phyloP scores from a whole-genome alignment of 129 eudicot genomes.

The Gnaphalium uliginosum region DNA sequence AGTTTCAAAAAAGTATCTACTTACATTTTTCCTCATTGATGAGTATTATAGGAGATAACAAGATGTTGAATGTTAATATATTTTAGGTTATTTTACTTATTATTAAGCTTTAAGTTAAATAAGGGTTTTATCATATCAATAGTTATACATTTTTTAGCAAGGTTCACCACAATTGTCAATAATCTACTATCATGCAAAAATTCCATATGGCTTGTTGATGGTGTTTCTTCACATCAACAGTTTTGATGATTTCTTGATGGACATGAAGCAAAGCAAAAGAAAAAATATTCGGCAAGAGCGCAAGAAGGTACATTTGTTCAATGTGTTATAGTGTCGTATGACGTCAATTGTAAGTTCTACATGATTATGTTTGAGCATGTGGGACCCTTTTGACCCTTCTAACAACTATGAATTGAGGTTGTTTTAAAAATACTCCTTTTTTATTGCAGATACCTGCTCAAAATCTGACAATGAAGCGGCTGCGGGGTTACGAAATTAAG shows the following conservation, averaged over 20 bases:
- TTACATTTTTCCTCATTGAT: not conserved
- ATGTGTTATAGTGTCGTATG: not conserved
- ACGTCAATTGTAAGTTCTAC: not conserved
- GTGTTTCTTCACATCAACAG: conserved; percentile 39
- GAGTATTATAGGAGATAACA: not conserved
- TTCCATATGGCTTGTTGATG: conserved; percentile 12
- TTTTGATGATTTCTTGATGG: conserved; percentile 95
- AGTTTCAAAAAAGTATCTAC: not conserved
- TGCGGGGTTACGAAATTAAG: conserved; percentile 89
- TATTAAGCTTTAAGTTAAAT: not conserved
- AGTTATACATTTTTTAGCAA: not conserved
- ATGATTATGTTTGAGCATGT: conserved; percentile 9
- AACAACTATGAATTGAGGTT: conserved; percentile 9
- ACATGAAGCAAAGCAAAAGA: conserved; percentile 95
- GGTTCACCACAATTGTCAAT: conserved; percentile 3
- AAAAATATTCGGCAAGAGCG: conserved; percentile 97
- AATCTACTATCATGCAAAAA: not conserved
- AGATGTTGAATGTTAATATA: not conserved
- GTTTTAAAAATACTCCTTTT: conserved; percentile 9
- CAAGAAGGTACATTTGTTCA: conserved; percentile 64
- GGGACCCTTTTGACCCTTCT: conserved; percentile 11
- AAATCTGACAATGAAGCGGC: conserved; percentile 84
- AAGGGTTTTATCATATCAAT: not conserved
- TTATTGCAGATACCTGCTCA: conserved; percentile 80
- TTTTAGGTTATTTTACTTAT: not conserved